These are phyloP conservation scores for Fraxinus quadrangulata DNA, from an alignment of 257 asterid species.

Conservation along the genomic window DNA sequence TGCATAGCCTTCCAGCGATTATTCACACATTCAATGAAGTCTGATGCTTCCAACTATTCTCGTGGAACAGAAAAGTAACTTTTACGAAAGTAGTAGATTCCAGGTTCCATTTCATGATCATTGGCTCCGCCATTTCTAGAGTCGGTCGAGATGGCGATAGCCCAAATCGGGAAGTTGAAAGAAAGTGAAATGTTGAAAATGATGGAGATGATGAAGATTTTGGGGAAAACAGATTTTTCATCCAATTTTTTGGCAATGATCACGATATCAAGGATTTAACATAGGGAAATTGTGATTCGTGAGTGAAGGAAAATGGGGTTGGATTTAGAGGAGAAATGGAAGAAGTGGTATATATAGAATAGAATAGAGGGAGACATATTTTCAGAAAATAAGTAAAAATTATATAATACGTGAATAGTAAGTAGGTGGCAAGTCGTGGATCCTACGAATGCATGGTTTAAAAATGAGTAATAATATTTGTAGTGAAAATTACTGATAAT, in stretches of 20 bases:
- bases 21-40: slow-evolving; percentile 38
- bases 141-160: slow-evolving; percentile 39
- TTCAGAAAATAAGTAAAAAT: no score
- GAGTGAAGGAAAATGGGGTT: neutral
- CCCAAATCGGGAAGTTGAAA: slow-evolving; percentile 31
- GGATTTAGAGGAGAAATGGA: neutral
- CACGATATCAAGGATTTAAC: neutral
- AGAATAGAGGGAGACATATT: neutral
- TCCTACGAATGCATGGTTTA: no score
- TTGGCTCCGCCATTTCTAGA: slow-evolving; percentile 37
- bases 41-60: slow-evolving; percentile 44
- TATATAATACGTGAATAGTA: no score
- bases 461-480: no score
- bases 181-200: neutral
- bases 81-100: slow-evolving; percentile 32
- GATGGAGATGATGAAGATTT: slow-evolving; percentile 23
- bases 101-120: slow-evolving; percentile 46
- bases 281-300: neutral
- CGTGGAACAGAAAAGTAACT: slow-evolving; percentile 49
- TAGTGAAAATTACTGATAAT: no score
- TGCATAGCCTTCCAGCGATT: slow-evolving; percentile 47
- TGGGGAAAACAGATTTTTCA: slow-evolving; percentile 36
- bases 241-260: slow-evolving; percentile 42
- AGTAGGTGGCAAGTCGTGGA: no score
- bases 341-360: neutral